Evolutionary conservation across 139 green algal species (phyloP).

Genomic region (Deuterostichococcus epilithicus): DNA sequence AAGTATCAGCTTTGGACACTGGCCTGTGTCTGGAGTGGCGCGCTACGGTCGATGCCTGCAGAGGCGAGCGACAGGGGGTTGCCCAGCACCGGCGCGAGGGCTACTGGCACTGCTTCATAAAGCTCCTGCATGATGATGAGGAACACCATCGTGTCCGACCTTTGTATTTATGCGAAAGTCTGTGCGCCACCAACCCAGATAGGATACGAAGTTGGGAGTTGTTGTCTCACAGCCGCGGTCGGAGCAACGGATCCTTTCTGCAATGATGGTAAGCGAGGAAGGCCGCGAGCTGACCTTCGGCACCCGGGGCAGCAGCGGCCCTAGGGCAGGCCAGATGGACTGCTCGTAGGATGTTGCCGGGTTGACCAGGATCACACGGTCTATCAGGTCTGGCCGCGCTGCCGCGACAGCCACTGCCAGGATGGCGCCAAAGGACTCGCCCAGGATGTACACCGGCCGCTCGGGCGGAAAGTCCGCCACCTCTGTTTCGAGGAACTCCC

Average conservation of each 20-base stretch:
- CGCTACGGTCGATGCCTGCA: conserved; percentile 24
- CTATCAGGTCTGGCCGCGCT: conserved; percentile 16
- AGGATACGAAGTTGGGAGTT: too few species aligned
- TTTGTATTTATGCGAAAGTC: too few species aligned
- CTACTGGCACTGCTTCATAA: conserved; percentile 73
- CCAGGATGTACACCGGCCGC: conserved; percentile 83
- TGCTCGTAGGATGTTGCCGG: conserved; percentile 76
- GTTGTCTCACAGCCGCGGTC: too few species aligned
- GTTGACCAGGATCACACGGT: conserved; percentile 80
- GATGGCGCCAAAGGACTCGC: conserved; percentile 84
- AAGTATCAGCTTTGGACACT: background rate
- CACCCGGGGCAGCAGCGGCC: conserved; percentile 61
- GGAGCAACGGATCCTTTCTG: too few species aligned
- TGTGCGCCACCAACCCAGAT: too few species aligned
- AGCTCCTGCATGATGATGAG: conserved; percentile 26
- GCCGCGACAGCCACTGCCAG: conserved; percentile 67
- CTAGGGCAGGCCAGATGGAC: conserved; percentile 65
- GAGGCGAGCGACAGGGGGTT: conserved; percentile 74
- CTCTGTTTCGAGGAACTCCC: conserved; percentile 28
- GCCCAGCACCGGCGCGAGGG: conserved; percentile 69
- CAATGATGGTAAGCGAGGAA: too few species aligned
- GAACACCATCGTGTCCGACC: too few species aligned
- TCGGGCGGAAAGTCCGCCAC: conserved; percentile 18
- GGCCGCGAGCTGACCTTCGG: conserved; percentile 12
- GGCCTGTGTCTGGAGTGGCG: conserved; percentile 10